Evolutionary conservation across 768 basidiomycete genomes (phyloP).

Genomic region (Pleurotus ostreatus): DNA sequence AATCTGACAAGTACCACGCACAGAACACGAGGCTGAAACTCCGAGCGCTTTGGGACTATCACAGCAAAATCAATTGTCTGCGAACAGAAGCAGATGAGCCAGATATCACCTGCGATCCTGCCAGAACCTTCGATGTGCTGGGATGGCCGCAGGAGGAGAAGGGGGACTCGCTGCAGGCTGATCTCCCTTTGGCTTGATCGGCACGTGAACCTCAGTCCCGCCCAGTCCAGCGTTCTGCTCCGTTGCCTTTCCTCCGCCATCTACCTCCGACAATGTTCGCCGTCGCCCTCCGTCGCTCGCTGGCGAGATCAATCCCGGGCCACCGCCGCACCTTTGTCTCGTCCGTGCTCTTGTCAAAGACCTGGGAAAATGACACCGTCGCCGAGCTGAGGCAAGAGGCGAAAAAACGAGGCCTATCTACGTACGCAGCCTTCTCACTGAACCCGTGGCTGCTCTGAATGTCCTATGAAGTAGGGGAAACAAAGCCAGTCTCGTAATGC

Average conservation of each 20-base stretch:
- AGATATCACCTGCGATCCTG: constrained; percentile 7
- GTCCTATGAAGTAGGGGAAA: constrained; percentile 44
- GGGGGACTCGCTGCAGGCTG: too few relatives aligned
- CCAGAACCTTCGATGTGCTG: not conserved
- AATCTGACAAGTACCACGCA: constrained; percentile 35
- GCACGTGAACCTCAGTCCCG: constrained; percentile 14
- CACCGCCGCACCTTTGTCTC: constrained; percentile 39
- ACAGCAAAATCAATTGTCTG: constrained; percentile 15
- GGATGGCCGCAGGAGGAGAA: not conserved
- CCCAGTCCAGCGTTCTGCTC: not conserved
- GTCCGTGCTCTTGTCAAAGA: constrained; percentile 50
- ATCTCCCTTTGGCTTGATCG: constrained; percentile 1
- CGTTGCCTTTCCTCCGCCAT: constrained; percentile 18
- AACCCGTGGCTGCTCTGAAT: constrained; percentile 4
- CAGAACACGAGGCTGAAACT: constrained; percentile 54
- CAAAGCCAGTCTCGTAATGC: constrained; percentile 52
- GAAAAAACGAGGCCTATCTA: constrained; percentile 49
- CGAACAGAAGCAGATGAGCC: not conserved
- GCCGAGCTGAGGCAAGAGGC: constrained; percentile 49
- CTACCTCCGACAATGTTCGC: constrained; percentile 19
- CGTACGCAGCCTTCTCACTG: constrained; percentile 31
- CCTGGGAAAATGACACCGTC: constrained; percentile 51
- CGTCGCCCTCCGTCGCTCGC: constrained; percentile 16
- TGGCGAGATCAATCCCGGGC: constrained; percentile 8
- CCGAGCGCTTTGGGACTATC: constrained; percentile 9